Conservation (phyloP, 2,329 filamentous ascomycete species). For the Emericellopsis cladophorae region DNA sequence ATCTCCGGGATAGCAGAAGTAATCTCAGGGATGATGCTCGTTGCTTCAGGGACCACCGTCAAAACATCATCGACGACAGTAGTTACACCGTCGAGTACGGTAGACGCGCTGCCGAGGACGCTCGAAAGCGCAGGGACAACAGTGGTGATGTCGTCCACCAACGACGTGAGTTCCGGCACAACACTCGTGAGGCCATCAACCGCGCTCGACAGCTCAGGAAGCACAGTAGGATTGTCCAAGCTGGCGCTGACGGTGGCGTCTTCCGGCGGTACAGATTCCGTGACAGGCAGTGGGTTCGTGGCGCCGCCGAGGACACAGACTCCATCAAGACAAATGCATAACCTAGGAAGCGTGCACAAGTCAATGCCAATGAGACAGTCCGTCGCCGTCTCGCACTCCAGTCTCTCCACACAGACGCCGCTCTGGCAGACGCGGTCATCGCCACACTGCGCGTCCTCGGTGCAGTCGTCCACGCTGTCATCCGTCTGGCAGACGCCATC, state of each 20-base stretch:
- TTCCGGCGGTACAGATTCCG: not conserved
- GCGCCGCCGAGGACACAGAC: slow-evolving; percentile 5
- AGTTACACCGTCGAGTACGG: too few relatives aligned
- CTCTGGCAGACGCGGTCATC: slow-evolving; percentile 4
- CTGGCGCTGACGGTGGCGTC: slow-evolving; percentile 1
- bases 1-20: too few relatives aligned
- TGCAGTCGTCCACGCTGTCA: slow-evolving; percentile 2
- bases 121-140: too few relatives aligned
- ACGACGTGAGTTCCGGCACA: too few relatives aligned
- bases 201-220: too few relatives aligned
- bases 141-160: too few relatives aligned
- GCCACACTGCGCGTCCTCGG: slow-evolving; percentile 1
- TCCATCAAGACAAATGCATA: slow-evolving; percentile 7
- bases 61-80: too few relatives aligned
- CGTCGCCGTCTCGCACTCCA: not conserved
- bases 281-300: not conserved
- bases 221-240: too few relatives aligned
- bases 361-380: slow-evolving; percentile 5
- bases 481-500: slow-evolving; percentile 3
- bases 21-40: too few relatives aligned
- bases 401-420: slow-evolving; percentile 4
- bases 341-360: slow-evolving; percentile 4
- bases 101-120: too few relatives aligned
- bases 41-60: too few relatives aligned
- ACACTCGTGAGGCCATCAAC: too few relatives aligned